Evolutionary conservation across 129 eudicot species (phyloP).

Genomic region (carrot (Daucus carota)): DNA sequence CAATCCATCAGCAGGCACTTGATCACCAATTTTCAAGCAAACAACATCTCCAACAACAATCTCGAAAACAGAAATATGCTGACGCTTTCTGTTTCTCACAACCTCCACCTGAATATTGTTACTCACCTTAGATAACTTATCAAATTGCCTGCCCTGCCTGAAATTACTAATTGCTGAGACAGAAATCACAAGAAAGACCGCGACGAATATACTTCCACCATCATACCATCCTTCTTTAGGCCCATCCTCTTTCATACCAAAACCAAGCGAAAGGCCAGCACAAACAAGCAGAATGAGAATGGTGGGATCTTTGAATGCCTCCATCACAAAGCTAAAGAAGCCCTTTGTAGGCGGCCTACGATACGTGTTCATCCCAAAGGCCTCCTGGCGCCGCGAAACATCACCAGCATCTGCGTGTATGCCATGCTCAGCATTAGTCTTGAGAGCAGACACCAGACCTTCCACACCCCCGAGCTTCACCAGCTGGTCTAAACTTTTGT

Average conservation of each 20-base stretch:
- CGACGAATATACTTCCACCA: constrained; percentile 48
- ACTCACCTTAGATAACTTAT: too few relatives aligned
- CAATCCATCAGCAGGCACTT: too few relatives aligned
- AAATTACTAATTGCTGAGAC: constrained; percentile 22
- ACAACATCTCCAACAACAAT: too few relatives aligned
- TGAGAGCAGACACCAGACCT: constrained; percentile 22
- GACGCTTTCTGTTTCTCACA: constrained; percentile 16
- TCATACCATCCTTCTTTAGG: too few relatives aligned
- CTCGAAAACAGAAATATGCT: constrained; percentile 28
- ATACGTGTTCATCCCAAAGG: constrained; percentile 32
- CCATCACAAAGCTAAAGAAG: constrained; percentile 27
- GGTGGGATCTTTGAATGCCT: constrained; percentile 42
- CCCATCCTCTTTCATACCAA: too few relatives aligned
- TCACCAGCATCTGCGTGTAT: constrained; percentile 14
- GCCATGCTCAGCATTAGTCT: constrained; percentile 17
- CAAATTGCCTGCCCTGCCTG: too few relatives aligned
- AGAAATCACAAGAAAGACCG: constrained; percentile 35
- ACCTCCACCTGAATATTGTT: too few relatives aligned
- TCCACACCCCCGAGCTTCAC: constrained; percentile 20
- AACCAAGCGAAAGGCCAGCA: too few relatives aligned
- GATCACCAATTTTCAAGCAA: too few relatives aligned
- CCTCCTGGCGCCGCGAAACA: constrained; percentile 9
- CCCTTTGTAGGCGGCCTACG: constrained; percentile 26
- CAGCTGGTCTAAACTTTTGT: constrained; percentile 20
- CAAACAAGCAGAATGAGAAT: too few relatives aligned